A percentile compares a stretch with the other conserved stretches of the same genome.
Conservation (phyloP, 192 early-diverging fungal genomes). For the Diversispora epigaea region DNA sequence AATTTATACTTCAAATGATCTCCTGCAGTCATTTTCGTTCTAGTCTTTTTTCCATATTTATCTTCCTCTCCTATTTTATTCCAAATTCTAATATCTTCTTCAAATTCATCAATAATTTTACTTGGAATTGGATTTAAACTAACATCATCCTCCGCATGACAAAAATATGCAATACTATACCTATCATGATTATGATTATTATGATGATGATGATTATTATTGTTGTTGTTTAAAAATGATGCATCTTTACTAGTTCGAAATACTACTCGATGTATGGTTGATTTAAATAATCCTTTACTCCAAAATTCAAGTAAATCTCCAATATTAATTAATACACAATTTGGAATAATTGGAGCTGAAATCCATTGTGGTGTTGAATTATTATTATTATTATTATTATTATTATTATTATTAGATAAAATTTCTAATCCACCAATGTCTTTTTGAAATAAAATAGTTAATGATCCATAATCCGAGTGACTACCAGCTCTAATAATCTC, state of each 20-base stretch:
- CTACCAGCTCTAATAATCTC: constrained; percentile 16
- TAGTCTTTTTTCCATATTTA: not conserved
- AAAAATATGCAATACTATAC: constrained; percentile 65
- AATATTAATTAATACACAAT: constrained; percentile 62
- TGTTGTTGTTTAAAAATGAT: too few relatives aligned
- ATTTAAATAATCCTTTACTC: constrained; percentile 60
- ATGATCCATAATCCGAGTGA: constrained; percentile 67
- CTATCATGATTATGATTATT: constrained; percentile 46
- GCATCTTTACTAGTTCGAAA: constrained; percentile 32
- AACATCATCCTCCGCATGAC: constrained; percentile 52
- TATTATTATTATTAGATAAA: constrained; percentile 37
- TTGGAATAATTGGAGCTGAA: constrained; percentile 56
- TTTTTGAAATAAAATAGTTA: constrained; percentile 69
- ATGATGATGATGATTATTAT: too few relatives aligned
- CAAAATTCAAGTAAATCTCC: constrained; percentile 64
- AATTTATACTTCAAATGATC: constrained; percentile 11
- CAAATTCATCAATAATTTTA: not conserved
- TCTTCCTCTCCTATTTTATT: not conserved
- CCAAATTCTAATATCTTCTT: not conserved
- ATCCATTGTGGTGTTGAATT: constrained; percentile 45
- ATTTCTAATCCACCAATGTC: constrained; percentile 60
- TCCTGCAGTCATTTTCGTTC: constrained; percentile 15
- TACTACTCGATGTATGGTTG: constrained; percentile 60
- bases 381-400: constrained; percentile 15
- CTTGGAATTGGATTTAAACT: constrained; percentile 52